Percentiles rank a stretch among this genome's conserved stretches.
Evolutionary conservation across 176 grass and related monocot genomes (phyloP).

Genomic region (Puya raimondii): DNA sequence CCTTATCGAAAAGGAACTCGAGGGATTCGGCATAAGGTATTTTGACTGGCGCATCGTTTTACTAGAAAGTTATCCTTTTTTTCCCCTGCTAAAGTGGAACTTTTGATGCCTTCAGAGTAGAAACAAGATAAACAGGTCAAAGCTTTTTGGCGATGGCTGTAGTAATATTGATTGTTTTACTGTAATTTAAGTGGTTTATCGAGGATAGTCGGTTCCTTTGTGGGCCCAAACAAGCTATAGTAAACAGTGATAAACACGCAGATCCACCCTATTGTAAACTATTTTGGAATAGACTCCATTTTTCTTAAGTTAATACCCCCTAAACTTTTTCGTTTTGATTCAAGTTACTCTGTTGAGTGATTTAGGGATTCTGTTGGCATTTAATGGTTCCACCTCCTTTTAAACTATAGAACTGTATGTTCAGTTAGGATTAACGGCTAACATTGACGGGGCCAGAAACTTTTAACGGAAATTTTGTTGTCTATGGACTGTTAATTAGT

Average conservation of each 20-base stretch:
- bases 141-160: neutral
- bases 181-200: neutral
- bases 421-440: no score
- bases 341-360: no score
- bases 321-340: no score
- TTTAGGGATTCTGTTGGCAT: no score
- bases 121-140: neutral
- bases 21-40: slow-evolving; percentile 97
- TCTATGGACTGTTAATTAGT: no score
- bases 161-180: neutral
- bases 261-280: no score
- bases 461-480: no score
- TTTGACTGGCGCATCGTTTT: neutral
- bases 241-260: neutral
- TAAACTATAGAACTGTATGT: no score
- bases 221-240: neutral
- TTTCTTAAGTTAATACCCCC: no score
- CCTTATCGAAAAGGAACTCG: slow-evolving; percentile 94
- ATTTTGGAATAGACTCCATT: no score
- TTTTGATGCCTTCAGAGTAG: neutral
- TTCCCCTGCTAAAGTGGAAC: neutral
- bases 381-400: no score
- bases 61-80: neutral
- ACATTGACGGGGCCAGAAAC: no score
- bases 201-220: neutral